A percentile compares a stretch with the other conserved stretches of the same genome.
Conservation (phyloP, 208 protist genomes). For the Wallacemonas sp. region DNA sequence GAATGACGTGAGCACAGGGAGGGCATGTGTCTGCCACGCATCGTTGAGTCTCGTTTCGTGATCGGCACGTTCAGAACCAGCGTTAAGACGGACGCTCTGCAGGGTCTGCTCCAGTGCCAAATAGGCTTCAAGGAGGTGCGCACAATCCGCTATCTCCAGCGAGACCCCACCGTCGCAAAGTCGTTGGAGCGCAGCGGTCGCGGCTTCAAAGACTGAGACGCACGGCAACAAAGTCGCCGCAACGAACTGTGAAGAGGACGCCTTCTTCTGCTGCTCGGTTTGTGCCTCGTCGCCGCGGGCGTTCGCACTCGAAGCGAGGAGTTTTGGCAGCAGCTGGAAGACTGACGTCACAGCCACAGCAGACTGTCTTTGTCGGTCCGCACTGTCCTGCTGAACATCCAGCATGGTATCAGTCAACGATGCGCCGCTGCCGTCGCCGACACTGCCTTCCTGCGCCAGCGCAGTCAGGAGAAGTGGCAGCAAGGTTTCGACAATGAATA, state of each 20-base stretch:
- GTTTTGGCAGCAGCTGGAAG: conserved; percentile 52
- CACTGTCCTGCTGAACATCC: background rate
- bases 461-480: conserved; percentile 37
- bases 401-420: too few species aligned
- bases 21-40: conserved; percentile 13
- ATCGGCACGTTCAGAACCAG: conserved; percentile 9
- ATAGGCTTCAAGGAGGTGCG: conserved; percentile 9
- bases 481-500: conserved; percentile 47
- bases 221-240: background rate
- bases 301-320: conserved; percentile 31
- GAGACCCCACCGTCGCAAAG: background rate
- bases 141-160: conserved; percentile 5
- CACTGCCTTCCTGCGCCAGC: background rate
- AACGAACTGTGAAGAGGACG: background rate
- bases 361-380: conserved; percentile 20
- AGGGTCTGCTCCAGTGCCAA: conserved; percentile 14
- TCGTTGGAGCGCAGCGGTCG: conserved; percentile 9
- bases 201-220: conserved; percentile 17
- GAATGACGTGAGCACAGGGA: background rate
- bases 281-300: background rate
- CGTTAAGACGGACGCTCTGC: too few species aligned
- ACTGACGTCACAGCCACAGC: conserved; percentile 49
- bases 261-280: background rate
- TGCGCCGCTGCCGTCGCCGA: conserved; percentile 8
- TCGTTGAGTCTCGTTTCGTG: background rate